Evolutionary conservation across 2,329 filamentous ascomycete species (phyloP), one percentile per base, ranked within the genome.

Genomic region (Metarhizium sp.): DNA sequence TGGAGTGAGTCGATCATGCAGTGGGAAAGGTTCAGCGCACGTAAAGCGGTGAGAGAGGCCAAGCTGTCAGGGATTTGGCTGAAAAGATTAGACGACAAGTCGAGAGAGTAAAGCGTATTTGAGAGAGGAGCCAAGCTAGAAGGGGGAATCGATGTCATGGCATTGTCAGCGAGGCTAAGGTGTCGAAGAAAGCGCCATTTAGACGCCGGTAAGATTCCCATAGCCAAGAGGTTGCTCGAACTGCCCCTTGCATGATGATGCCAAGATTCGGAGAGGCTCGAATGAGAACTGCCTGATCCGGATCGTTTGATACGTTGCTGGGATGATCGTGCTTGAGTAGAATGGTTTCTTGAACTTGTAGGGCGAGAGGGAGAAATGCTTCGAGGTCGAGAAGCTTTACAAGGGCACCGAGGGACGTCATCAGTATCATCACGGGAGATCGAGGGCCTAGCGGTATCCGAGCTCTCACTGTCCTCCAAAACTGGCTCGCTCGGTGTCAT

Each of bases 1-100:
- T 95, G 88, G 55, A 99, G 78, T 16, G 91, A 94, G 63, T 92
- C 89, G 59, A 99, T 97, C 92, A 97, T 96, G 78, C 92, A 97
- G 65, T 95, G 88, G 4, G 92, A 95, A 30, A 99, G 78, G 65
- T 99, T 97, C 54, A 99, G 75, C 29, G 94, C 92, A 60, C 92
- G 85, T n/a, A 99, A 80, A 32, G 90, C 87, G 20, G 90, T 91
- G 56, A 99, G 76, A 10, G 84, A 88, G 13, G 92, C 87, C 56
- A 99, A 75, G 64, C 89, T 94, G 69, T 97, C 94, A 1, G 94
- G 94, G 54, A 97, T 87, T 69, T 96, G 89, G n/a, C 84, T 85
- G 69, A 99, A 95, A 36, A 96, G 82, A 66, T 99, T 99, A 52
- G 85, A 85, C 1, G 94, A 97, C 50, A 99, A 76, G 68, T 99